Percentiles rank a stretch among this genome's conserved stretches.
These are phyloP conservation scores for Umbelopsis ramanniana DNA, from an alignment of 192 early-diverging fungal species.

Conservation along the genomic window DNA sequence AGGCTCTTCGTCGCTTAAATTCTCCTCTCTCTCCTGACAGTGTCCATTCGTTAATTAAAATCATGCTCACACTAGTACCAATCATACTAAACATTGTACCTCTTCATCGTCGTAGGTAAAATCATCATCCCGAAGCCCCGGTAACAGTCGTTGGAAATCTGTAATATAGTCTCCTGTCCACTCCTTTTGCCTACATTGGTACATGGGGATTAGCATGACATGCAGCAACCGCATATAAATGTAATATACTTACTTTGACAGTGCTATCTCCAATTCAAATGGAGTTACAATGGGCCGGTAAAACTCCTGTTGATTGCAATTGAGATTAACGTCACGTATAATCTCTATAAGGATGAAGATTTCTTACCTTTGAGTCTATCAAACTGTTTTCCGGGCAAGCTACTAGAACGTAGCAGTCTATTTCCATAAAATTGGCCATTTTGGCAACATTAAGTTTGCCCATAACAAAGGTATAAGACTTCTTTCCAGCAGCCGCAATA, in stretches of 20 bases:
- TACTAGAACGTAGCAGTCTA: conserved; percentile 89
- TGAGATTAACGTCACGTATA: neutral
- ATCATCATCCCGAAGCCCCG: conserved; percentile 38
- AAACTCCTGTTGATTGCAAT: conserved; percentile 63
- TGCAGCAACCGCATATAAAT: neutral
- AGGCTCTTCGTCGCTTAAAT: conserved; percentile 69
- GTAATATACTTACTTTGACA: conserved; percentile 50
- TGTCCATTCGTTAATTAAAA: neutral
- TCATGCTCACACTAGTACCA: neutral
- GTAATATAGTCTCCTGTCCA: conserved; percentile 78
- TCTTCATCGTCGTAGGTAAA: conserved; percentile 43
- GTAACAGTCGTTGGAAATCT: conserved; percentile 66
- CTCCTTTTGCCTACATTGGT: conserved; percentile 51
- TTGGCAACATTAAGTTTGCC: conserved; percentile 96
- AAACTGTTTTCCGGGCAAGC: conserved; percentile 96
- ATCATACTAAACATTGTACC: neutral
- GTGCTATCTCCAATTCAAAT: conserved; percentile 86
- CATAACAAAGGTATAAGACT: conserved; percentile 77
- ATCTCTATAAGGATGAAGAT: neutral
- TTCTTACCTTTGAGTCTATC: conserved; percentile 72
- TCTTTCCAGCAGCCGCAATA: conserved; percentile 73
- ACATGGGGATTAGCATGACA: neutral
- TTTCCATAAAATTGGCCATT: conserved; percentile 96
- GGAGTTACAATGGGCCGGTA: conserved; percentile 93
- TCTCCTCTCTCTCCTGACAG: conserved; percentile 42